Conservation (phyloP, 2,329 filamentous ascomycete species). For the Sporothrix protearum region DNA sequence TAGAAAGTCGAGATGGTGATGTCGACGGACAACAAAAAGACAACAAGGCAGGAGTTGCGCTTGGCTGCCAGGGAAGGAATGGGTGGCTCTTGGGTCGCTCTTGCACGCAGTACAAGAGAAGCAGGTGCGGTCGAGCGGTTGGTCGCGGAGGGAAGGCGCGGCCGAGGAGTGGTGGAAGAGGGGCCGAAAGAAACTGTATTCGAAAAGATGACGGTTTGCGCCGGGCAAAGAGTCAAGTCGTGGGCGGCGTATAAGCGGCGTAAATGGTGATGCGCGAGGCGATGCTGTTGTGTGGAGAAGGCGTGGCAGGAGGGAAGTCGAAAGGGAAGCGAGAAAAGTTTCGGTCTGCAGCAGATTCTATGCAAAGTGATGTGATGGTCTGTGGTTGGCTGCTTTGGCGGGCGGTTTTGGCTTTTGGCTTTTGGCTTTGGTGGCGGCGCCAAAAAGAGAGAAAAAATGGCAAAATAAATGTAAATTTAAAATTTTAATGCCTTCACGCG, state of each 20-base stretch:
- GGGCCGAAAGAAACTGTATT: not conserved
- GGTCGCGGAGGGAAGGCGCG: constrained; percentile 18
- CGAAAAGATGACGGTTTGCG: constrained; percentile 17
- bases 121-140: constrained; percentile 5
- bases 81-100: constrained; percentile 6
- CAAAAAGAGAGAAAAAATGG: not conserved
- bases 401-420: not conserved
- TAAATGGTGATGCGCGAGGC: constrained; percentile 6
- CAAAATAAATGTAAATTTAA: not conserved
- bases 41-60: not conserved
- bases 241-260: not conserved
- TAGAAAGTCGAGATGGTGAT: too few species aligned
- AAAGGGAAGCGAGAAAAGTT: constrained; percentile 12
- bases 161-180: not conserved
- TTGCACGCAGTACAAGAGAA: constrained; percentile 25
- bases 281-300: not conserved
- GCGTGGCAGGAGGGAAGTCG: not conserved
- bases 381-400: constrained; percentile 14
- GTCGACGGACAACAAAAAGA: not conserved
- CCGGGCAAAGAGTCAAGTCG: constrained; percentile 22
- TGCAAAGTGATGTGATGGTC: constrained; percentile 12
- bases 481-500: not conserved
- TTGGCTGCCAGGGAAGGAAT: constrained; percentile 6
- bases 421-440: not conserved
- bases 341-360: constrained; percentile 4